Conservation (phyloP, 2,329 filamentous ascomycete genomes). For the Colletotrichum sp. region DNA sequence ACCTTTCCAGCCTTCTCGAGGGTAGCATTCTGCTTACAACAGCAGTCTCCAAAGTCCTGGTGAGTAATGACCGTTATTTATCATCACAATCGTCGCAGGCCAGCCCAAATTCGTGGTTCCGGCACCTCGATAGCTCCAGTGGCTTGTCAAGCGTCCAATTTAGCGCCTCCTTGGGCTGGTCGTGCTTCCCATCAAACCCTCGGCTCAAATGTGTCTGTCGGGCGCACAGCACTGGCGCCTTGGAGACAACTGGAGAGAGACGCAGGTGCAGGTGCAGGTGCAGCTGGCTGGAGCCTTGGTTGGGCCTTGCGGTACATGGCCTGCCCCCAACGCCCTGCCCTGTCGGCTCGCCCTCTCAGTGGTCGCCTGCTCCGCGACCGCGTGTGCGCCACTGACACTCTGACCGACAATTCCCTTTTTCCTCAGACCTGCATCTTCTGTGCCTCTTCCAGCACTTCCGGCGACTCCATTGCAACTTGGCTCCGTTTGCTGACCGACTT, state of each 20-base stretch:
- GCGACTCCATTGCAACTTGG: background rate
- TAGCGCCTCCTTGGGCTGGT: slow-evolving; percentile 8
- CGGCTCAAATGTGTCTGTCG: background rate
- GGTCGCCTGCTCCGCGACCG: slow-evolving; percentile 12
- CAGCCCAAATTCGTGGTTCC: slow-evolving; percentile 10
- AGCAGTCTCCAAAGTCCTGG: background rate
- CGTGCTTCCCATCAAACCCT: slow-evolving; percentile 5
- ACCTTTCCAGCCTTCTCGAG: background rate
- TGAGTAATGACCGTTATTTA: slow-evolving; percentile 17
- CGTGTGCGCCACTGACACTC: slow-evolving; percentile 18
- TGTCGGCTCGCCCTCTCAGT: slow-evolving; percentile 4
- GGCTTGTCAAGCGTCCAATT: slow-evolving; percentile 1
- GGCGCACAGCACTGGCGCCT: background rate
- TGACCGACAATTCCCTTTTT: slow-evolving; percentile 18
- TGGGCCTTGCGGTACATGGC: background rate
- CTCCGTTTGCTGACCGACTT: slow-evolving; percentile 11
- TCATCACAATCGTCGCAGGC: background rate
- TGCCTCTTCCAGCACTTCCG: slow-evolving; percentile 16
- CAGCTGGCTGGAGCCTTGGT: background rate
- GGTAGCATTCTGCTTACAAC: background rate
- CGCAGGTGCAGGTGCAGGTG: background rate
- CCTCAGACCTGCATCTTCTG: slow-evolving; percentile 5
- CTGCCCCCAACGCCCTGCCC: background rate
- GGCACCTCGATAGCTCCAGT: slow-evolving; percentile 2
- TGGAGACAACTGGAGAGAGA: background rate